Percentiles rank a stretch among this genome's conserved stretches.
Evolutionary conservation across 2,329 filamentous ascomycete genomes (phyloP).

Genomic region (Pseudogymnoascus pannorum): DNA sequence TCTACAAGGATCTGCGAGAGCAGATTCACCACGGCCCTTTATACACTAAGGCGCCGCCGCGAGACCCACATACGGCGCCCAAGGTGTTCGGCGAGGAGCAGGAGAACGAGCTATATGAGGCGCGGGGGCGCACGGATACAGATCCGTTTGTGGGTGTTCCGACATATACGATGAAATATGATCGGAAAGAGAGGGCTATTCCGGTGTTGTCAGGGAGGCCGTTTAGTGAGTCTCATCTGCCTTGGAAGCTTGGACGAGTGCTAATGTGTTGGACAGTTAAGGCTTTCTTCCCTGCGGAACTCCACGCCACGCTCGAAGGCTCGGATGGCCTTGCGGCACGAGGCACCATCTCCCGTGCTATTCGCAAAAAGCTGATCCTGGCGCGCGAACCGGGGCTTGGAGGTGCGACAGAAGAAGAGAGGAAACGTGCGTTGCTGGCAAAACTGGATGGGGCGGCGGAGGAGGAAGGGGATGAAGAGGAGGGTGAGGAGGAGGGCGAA

Average conservation of each 20-base stretch:
- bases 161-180: conserved; percentile 51
- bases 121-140: conserved; percentile 32
- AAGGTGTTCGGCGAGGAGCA: conserved; percentile 36
- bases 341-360: conserved; percentile 21
- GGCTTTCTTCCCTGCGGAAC: conserved; percentile 50
- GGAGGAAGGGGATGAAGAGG: conserved; percentile 30
- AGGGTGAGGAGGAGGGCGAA: conserved; percentile 33
- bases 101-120: conserved; percentile 29
- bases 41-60: conserved; percentile 34
- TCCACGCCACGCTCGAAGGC: conserved; percentile 46
- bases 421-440: conserved; percentile 26
- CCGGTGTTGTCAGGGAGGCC: conserved; percentile 46
- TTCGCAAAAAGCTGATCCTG: conserved; percentile 28
- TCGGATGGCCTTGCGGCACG: conserved; percentile 21
- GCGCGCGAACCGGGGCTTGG: conserved; percentile 11
- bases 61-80: conserved; percentile 29
- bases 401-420: conserved; percentile 18
- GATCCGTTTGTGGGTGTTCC: conserved; percentile 57
- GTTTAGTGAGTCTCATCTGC: conserved; percentile 39
- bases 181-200: conserved; percentile 46
- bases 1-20: conserved; percentile 45
- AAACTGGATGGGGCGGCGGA: conserved; percentile 32
- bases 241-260: not conserved
- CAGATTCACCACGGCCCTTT: conserved; percentile 52
- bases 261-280: conserved; percentile 35